Evolutionary conservation across 2,329 filamentous ascomycete species (phyloP), one percentile per base, ranked within the genome.

Genomic region (Dryadomyces quercivorus): DNA sequence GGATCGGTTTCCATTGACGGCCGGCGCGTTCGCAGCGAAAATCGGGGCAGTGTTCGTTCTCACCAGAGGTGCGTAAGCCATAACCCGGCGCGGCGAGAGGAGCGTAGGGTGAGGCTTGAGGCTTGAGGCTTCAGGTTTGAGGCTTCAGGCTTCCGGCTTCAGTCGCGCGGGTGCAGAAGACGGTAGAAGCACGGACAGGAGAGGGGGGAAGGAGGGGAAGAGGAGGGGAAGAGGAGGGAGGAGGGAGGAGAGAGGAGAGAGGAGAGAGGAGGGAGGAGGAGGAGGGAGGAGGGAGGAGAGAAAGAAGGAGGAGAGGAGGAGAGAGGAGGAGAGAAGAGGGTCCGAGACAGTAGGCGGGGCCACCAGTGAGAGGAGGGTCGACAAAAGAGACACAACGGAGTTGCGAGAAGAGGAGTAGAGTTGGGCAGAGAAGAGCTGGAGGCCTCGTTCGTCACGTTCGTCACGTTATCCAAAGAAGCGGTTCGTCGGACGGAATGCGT

Each of bases 61-160:
- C 63, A 80, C 66, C 61, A 81, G 69, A 63, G 78, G 74, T 70
- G 77, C 76, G 74, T 80, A 74, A 67, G 78, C 77, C 78, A 81
- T 81, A 63, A 66, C 71, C 68, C 71, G 36, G 36, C 36, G 36
- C 36, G 36, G 36, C 16, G 16, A 44, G 18, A 44, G 8, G n/a
- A 44, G 3, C 12, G 16, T 18, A n/a, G 42, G n/a, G 4, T 3
- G 10, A 12, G 34, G 34, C 34, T 6, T 36, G 4, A 31, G 26
- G 26, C 8, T 31, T 31, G 4, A 31, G 26, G 26, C 26, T 31
- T 31, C 26, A 31, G 26, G n/a, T n/a, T n/a, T 3, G 10, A 12
- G 34, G 34, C 34, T 6, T 36, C 8, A 31, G 26, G 26, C 8
- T 31, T 31, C 26, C 4, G 26, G 26, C 26, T 31, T 31, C 26